Conservation (phyloP, 768 basidiomycete genomes). For the Mycena vulgaris region DNA sequence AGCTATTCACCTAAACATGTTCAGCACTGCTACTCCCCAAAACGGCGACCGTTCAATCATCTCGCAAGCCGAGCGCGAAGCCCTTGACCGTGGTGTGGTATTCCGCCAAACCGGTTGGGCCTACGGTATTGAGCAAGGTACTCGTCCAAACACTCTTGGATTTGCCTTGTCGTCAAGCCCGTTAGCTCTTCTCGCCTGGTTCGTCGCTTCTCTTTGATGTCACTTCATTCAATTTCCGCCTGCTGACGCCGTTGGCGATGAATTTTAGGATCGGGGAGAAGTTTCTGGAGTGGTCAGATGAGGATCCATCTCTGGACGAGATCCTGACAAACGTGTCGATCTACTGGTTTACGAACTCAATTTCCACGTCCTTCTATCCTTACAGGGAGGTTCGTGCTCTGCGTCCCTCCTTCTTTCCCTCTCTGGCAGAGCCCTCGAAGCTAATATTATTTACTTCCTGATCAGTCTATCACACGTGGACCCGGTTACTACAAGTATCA, state of each 20-base stretch:
- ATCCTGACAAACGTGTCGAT: conserved; percentile 27
- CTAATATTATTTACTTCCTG: conserved; percentile 11
- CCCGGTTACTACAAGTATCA: conserved; percentile 14
- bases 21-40: conserved; percentile 14
- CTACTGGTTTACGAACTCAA: conserved; percentile 28
- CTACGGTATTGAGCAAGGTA: conserved; percentile 27
- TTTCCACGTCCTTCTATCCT: conserved; percentile 28
- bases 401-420: not conserved
- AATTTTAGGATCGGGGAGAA: conserved; percentile 28
- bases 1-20: conserved; percentile 27
- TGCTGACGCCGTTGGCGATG: conserved; percentile 23
- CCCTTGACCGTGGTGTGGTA: conserved; percentile 18
- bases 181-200: conserved; percentile 15
- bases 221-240: conserved; percentile 19
- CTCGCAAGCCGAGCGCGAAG: conserved; percentile 27
- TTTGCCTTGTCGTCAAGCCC: conserved; percentile 28
- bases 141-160: conserved; percentile 29
- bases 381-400: conserved; percentile 23
- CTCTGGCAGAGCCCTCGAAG: conserved; percentile 15
- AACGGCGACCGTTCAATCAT: conserved; percentile 24
- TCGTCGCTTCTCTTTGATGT: conserved; percentile 10
- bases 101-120: conserved; percentile 28
- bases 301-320: conserved; percentile 27
- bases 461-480: conserved; percentile 13
- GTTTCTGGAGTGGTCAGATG: conserved; percentile 23